Evolutionary conservation across 192 early-diverging fungal species (phyloP).

Genomic region (Paraglomus occultum): DNA sequence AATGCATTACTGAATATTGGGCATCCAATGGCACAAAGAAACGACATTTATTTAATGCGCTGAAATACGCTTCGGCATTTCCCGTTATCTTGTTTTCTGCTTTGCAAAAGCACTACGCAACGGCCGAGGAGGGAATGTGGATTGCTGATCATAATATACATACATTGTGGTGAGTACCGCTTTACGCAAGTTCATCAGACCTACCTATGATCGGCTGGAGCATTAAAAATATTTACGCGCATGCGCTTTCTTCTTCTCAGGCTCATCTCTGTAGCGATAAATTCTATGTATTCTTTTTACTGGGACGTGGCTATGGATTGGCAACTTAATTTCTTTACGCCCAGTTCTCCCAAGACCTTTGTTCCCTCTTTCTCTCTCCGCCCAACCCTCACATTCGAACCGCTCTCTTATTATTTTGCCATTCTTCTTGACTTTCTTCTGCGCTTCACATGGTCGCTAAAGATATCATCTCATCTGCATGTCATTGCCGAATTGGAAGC

Average conservation of each 20-base stretch:
- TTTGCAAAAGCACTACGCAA: conserved; percentile 43
- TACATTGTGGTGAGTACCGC: conserved; percentile 39
- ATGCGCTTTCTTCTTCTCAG: conserved; percentile 33
- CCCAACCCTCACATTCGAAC: conserved; percentile 60
- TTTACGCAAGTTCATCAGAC: not conserved
- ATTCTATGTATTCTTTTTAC: conserved; percentile 92
- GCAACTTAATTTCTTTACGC: conserved; percentile 56
- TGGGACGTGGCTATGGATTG: conserved; percentile 97
- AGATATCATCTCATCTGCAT: conserved; percentile 59
- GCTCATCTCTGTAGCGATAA: conserved; percentile 67
- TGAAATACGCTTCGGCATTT: conserved; percentile 87
- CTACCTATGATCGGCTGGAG: too few relatives aligned
- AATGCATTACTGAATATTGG: conserved; percentile 74
- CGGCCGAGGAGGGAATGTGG: conserved; percentile 26
- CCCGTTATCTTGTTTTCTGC: conserved; percentile 67
- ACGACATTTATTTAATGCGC: conserved; percentile 86
- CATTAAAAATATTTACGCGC: not conserved
- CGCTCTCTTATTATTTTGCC: conserved; percentile 72
- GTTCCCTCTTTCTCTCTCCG: conserved; percentile 55
- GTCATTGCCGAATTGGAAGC: conserved; percentile 61
- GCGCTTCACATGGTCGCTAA: conserved; percentile 84
- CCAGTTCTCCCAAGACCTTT: conserved; percentile 7
- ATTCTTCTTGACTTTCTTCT: conserved; percentile 78
- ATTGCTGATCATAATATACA: conserved; percentile 31
- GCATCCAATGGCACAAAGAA: conserved; percentile 47